phyloP scores from a whole-genome alignment of 2,329 filamentous ascomycete species.

The Arachnopeziza araneosa region DNA sequence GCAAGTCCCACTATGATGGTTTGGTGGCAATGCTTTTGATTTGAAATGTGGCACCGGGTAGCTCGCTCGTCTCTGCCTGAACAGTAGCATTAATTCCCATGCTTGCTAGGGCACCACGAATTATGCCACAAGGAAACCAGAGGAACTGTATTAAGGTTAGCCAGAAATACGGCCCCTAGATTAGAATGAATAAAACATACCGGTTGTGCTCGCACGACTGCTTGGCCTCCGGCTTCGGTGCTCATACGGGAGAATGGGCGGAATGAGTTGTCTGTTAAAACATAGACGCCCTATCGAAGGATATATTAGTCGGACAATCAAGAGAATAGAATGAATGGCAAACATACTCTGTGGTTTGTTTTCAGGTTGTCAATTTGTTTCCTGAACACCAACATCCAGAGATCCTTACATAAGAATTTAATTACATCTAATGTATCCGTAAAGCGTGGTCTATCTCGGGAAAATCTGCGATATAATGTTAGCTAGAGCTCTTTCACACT shows the following conservation, averaged over 20 bases:
- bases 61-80: constrained; percentile 80
- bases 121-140: constrained; percentile 91
- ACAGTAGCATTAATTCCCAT: constrained; percentile 89
- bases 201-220: constrained; percentile 69
- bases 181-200: constrained; percentile 45
- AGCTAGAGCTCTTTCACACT: background rate
- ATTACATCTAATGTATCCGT: constrained; percentile 92
- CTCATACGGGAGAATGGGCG: constrained; percentile 87
- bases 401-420: constrained; percentile 97
- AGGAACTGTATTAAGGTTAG: constrained; percentile 57
- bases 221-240: constrained; percentile 69
- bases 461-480: constrained; percentile 52
- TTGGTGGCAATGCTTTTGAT: constrained; percentile 78
- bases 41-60: constrained; percentile 89
- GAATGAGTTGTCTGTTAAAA: constrained; percentile 89
- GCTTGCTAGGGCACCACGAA: constrained; percentile 85
- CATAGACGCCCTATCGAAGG: constrained; percentile 72
- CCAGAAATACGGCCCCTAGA: background rate
- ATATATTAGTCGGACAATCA: background rate
- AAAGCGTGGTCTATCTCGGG: constrained; percentile 77
- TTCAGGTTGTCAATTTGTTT: constrained; percentile 99
- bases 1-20: constrained; percentile 35
- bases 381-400: constrained; percentile 90
- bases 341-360: constrained; percentile 80
- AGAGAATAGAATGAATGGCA: background rate